These are phyloP conservation scores for Rhizopus delemar DNA, from an alignment of 371 early-diverging fungal species.

Conservation along the genomic window DNA sequence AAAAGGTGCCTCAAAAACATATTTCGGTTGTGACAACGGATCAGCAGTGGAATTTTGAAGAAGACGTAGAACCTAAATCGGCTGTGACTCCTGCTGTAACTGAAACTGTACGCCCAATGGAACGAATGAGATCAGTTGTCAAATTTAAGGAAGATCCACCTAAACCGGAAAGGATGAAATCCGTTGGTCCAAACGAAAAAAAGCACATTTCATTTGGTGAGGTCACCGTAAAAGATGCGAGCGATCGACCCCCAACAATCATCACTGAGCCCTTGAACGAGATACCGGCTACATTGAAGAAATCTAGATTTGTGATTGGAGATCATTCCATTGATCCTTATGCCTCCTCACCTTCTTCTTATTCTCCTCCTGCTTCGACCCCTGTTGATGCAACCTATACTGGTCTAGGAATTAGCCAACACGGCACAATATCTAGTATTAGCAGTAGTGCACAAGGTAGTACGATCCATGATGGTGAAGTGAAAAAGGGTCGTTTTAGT, in stretches of 20 bases:
- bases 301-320: slow-evolving; percentile 29
- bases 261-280: not conserved
- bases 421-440: slow-evolving; percentile 5
- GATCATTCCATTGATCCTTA: slow-evolving; percentile 6
- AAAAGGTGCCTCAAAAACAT: slow-evolving; percentile 42
- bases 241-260: slow-evolving; percentile 4
- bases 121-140: slow-evolving; percentile 15
- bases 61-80: not conserved
- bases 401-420: slow-evolving; percentile 13
- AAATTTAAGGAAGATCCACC: slow-evolving; percentile 23
- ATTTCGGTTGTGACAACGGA: slow-evolving; percentile 35
- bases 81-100: not conserved
- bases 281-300: slow-evolving; percentile 8
- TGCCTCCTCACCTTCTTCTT: not conserved
- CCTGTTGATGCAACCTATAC: not conserved
- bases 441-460: slow-evolving; percentile 1
- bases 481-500: slow-evolving; percentile 37
- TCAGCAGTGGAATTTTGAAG: slow-evolving; percentile 49
- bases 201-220: slow-evolving; percentile 56
- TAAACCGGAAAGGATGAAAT: slow-evolving; percentile 12
- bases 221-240: slow-evolving; percentile 25
- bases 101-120: slow-evolving; percentile 1
- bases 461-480: slow-evolving; percentile 23
- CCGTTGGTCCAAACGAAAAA: not conserved
- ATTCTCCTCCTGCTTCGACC: slow-evolving; percentile 4